Evolutionary conservation across 1,139 yeast genomes (phyloP), one percentile per base, ranked within the genome.

Genomic region (Saccharomyces hybrid): DNA sequence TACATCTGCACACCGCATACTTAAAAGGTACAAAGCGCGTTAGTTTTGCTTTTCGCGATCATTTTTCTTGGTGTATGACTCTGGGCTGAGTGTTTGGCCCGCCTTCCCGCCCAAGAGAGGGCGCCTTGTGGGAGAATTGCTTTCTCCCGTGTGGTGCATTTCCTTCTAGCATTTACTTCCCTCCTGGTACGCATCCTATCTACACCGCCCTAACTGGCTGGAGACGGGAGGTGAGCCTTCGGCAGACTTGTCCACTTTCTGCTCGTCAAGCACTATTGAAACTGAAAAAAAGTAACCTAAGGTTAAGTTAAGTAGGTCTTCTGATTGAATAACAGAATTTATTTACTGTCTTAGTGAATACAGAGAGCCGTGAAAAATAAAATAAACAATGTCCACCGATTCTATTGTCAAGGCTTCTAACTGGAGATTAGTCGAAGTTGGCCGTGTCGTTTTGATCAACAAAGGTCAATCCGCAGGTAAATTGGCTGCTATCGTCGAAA

Each of bases 401-500:
- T 75, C 96, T 76, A 80, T 87, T 75, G 95, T 91, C 78, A 87
- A 88, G 83, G 88, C 96, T 77, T 83, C 96, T 79, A 88, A 88
- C 91, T 91, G 97, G 98, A 89, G 97, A 87, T 85, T 83, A 76
- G 99, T 95, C 77, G 96, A 93, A 84, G 88, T 91, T 75, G 99
- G 99, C 77, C 96, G 99, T 83, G 89, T 95, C 76, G 96, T 91
- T 79, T 86, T 91, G 75, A 76, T 93, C 76, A 79, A 83, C 84
- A 81, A 83, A 80, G 85, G 86, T 64, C 73, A 75, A 64, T 72
- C 71, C 69, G 75, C 81, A 62, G 88, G 88, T 73, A 86, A 88
- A 80, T 82, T 91, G 75, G 98, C 97, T 73, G 81, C 95, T 75
- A 84, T 91, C 73, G 96, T 90, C 73, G 99, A 95, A 83, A 89